phyloP scores from a whole-genome alignment of 208 protist species.

The Entamoeba histolytica region DNA sequence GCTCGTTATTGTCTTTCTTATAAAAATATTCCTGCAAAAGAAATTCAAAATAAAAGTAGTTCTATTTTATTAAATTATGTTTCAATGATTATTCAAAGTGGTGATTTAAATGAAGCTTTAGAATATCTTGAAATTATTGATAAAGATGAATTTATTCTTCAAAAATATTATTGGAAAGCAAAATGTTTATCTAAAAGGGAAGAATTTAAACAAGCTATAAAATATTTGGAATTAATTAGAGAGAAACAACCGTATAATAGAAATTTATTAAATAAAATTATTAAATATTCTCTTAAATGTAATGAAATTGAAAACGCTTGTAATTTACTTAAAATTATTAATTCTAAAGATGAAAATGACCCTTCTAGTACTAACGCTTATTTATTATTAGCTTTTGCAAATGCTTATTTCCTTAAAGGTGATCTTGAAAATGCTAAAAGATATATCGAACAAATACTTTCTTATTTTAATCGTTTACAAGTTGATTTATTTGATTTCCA shows the following conservation, averaged over 20 bases:
- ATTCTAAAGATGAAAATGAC: too few relatives aligned
- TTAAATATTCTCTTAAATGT: background rate
- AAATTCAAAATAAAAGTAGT: background rate
- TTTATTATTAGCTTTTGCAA: background rate
- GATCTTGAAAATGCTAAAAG: background rate
- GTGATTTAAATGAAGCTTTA: background rate
- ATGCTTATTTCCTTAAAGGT: background rate
- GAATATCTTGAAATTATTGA: background rate
- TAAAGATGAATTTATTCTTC: background rate
- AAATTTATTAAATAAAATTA: background rate
- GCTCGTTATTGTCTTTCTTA: background rate
- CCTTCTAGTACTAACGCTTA: too few relatives aligned
- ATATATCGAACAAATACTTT: background rate
- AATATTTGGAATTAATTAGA: background rate
- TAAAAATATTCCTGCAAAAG: background rate
- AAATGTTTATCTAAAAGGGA: background rate
- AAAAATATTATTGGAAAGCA: background rate
- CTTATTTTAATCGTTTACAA: background rate
- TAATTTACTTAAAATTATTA: background rate
- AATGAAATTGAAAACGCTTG: background rate
- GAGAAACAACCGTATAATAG: background rate
- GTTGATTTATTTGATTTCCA: background rate
- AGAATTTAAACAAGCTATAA: background rate
- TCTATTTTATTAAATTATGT: background rate
- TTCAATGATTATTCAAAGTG: background rate